Percentiles rank a stretch among this genome's conserved stretches.
Conservation (phyloP, 305 asterid species). For the Solanum aculeatissimum region DNA sequence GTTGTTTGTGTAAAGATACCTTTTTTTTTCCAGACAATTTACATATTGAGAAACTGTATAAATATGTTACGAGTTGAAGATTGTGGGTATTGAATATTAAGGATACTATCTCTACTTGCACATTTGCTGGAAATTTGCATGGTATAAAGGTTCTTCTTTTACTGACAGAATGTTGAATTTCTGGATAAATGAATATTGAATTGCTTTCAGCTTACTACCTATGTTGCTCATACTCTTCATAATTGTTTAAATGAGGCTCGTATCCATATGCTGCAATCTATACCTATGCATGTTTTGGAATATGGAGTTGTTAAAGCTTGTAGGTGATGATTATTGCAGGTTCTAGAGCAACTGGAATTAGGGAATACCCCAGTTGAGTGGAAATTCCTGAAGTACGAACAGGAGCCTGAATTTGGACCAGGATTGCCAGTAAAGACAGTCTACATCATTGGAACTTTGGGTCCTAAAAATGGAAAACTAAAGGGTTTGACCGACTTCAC, state of each 20-base stretch:
- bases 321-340: conserved; percentile 25
- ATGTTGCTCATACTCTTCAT: background rate
- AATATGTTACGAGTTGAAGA: background rate
- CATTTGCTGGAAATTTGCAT: background rate
- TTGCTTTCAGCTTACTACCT: background rate
- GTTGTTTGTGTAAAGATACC: background rate
- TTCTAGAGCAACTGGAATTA: conserved; percentile 39
- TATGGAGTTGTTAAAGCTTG: background rate
- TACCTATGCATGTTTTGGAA: background rate
- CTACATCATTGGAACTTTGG: conserved; percentile 42
- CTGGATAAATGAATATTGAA: background rate
- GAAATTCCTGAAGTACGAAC: conserved; percentile 45
- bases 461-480: conserved; percentile 23
- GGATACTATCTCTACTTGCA: background rate
- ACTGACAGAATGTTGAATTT: background rate
- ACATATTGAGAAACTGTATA: background rate
- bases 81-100: background rate
- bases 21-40: background rate
- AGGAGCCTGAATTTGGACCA: conserved; percentile 94
- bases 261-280: background rate
- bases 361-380: conserved; percentile 36
- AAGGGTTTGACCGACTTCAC: conserved; percentile 33
- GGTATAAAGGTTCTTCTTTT: background rate
- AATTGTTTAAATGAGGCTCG: background rate
- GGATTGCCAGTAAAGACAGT: conserved; percentile 50